Conservation (phyloP, 306 rosid genomes). For the Malus sieversii region DNA sequence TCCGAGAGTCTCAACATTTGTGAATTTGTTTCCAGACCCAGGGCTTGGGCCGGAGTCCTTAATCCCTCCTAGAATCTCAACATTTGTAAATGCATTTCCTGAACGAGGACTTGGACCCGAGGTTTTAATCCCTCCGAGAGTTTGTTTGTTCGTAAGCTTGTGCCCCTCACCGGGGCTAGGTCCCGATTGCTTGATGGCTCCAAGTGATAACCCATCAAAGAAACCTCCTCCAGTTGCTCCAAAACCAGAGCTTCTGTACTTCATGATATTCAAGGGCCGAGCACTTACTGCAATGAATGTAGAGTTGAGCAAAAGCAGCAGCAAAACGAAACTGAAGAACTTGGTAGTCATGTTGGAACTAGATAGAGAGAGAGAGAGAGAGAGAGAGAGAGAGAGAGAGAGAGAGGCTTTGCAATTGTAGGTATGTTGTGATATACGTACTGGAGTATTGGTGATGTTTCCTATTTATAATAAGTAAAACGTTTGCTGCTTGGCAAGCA, state of each 20-base stretch:
- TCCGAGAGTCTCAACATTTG: neutral
- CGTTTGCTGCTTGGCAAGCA: neutral
- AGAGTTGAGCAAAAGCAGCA: conserved; percentile 20
- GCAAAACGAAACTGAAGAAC: conserved; percentile 1
- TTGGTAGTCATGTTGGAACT: conserved; percentile 14
- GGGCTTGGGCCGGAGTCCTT: neutral
- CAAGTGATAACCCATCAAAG: conserved; percentile 39
- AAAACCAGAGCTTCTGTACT: neutral
- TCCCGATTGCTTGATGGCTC: conserved; percentile 20
- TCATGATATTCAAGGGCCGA: conserved; percentile 38
- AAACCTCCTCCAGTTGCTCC: conserved; percentile 19
- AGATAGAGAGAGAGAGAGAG: neutral
- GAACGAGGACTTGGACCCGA: neutral
- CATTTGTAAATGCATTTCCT: neutral
- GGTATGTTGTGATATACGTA: neutral
- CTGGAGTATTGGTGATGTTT: neutral
- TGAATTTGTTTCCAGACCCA: neutral
- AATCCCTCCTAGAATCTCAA: neutral
- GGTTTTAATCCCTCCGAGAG: conserved; percentile 6
- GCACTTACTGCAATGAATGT: conserved; percentile 23
- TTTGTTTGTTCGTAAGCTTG: neutral
- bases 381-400: neutral
- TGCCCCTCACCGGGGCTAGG: conserved; percentile 16
- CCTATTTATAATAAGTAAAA: conserved; percentile 1
- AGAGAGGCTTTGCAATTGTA: neutral